Percentiles rank a stretch among this genome's conserved stretches.
Evolutionary conservation across 345 rosid species (phyloP).

Genomic region (Eucalyptus marginata): DNA sequence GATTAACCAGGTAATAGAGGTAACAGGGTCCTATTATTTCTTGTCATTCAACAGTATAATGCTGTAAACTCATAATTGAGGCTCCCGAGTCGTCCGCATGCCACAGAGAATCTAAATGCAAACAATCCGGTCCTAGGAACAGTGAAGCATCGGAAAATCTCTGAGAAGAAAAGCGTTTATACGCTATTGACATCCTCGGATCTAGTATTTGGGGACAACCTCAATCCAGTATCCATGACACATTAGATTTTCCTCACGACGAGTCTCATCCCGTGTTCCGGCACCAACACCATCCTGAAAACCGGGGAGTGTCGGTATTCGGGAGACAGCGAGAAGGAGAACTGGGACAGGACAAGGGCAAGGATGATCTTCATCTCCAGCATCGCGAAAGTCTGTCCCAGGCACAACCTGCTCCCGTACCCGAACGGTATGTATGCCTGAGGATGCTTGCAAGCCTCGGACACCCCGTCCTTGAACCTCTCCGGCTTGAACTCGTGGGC

Average conservation of each 20-base stretch:
- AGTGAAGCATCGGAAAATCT: neutral
- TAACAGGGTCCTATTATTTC: too few relatives aligned
- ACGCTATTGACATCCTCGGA: neutral
- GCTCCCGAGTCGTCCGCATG: too few relatives aligned
- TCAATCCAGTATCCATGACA: neutral
- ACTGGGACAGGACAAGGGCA: constrained; percentile 7
- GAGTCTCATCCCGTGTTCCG: constrained; percentile 4
- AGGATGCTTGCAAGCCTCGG: constrained; percentile 22
- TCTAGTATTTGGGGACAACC: neutral
- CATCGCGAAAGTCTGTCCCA: constrained; percentile 26
- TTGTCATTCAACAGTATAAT: too few relatives aligned
- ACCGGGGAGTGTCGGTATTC: constrained; percentile 18
- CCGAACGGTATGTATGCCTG: constrained; percentile 20
- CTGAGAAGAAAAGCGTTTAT: neutral
- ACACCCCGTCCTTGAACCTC: constrained; percentile 17
- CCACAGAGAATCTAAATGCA: too few relatives aligned
- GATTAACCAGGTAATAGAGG: too few relatives aligned
- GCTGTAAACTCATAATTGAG: too few relatives aligned
- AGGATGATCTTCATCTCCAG: constrained; percentile 10
- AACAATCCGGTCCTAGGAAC: neutral
- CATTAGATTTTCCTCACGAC: neutral
- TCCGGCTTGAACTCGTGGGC: constrained; percentile 33
- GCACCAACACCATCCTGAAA: constrained; percentile 2
- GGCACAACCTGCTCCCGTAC: constrained; percentile 12
- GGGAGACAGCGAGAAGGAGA: constrained; percentile 7